Evolutionary conservation across 352 stramenopile genomes (phyloP).

Genomic region (Phytophthora crassamura): DNA sequence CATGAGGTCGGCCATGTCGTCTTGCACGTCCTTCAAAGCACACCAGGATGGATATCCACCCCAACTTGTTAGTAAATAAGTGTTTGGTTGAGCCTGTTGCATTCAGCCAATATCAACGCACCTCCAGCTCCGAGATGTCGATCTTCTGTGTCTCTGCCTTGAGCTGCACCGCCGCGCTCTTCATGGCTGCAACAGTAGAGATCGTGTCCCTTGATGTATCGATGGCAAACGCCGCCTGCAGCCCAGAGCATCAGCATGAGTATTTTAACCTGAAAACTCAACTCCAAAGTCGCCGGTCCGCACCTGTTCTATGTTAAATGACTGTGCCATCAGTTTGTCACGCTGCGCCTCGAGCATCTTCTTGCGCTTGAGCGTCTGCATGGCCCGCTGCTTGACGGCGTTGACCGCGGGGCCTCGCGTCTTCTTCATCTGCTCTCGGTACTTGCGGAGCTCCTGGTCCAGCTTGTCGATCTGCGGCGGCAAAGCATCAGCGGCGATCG

Average conservation of each 20-base stretch:
- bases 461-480: slow-evolving; percentile 73
- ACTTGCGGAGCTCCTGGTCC: slow-evolving; percentile 84
- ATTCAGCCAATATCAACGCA: slow-evolving; percentile 25
- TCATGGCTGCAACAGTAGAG: slow-evolving; percentile 95
- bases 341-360: slow-evolving; percentile 90
- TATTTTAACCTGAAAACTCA: too few species aligned
- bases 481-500: slow-evolving; percentile 5
- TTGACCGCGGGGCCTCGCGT: slow-evolving; percentile 68
- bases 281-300: neutral
- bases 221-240: slow-evolving; percentile 87
- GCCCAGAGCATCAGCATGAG: slow-evolving; percentile 4
- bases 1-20: slow-evolving; percentile 97
- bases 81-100: neutral
- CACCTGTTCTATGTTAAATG: slow-evolving; percentile 90
- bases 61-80: neutral
- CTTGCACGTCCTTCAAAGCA: slow-evolving; percentile 88
- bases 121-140: slow-evolving; percentile 96
- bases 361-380: slow-evolving; percentile 89
- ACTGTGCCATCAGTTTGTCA: slow-evolving; percentile 81
- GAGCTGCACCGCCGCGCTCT: slow-evolving; percentile 89
- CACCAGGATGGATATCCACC: neutral
- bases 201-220: slow-evolving; percentile 94
- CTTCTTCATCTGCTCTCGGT: slow-evolving; percentile 87
- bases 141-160: slow-evolving; percentile 97
- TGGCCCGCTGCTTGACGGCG: slow-evolving; percentile 83